Base-by-base conservation (phyloP, 2,329 filamentous ascomycete genomes). In the Fusarium sterilihyphosum region DNA sequence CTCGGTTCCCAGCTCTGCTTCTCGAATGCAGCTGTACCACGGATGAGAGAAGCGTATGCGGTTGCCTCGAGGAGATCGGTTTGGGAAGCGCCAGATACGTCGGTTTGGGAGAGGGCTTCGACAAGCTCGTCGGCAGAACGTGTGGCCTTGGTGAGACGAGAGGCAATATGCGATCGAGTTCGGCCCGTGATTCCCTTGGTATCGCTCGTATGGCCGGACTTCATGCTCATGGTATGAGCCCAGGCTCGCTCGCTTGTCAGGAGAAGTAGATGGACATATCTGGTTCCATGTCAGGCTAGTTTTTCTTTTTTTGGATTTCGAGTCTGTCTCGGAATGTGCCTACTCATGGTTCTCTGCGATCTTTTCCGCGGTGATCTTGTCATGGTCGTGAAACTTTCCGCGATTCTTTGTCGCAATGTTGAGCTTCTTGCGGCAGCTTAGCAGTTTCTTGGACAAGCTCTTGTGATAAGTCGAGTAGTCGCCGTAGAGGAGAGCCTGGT, bases 191-290 rank as follows among this genome's bases (percentile, higher is more conserved):
- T 93, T 56, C 92, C 92, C 82, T 94, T 93, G 70, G 92, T 91
- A 77, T 96, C 94, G 77, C 93, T 89, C 44, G 93, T 90, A 81
- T 97, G 94, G 26, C 90, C 86, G 8, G 94, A 90, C 84, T 97
- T 98, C 88, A 98, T 94, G 81, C 93, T 91, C 95, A 98, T 97
- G 66, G 95, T 96, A 82, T 98, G 92, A 43, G 96, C 96, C 94
- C 95, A 98, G 59, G 95, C 94, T 73, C 96, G 90, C 85, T 99
- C 96, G 70, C 95, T 92, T 44, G 91, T 93, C 79, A 98, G 90
- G 65, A 99, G 88, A 38, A 96, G 87, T n/a, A 98, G 87, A 75
- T 93, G 88, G 56, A 92, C 89, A 83, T 92, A 94, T 83, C 94
- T 97, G 77, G 43, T 66, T 40, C 6, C 38, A 33, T 58, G 54